Percentiles rank a stretch among this genome's conserved stretches.
phyloP scores from a whole-genome alignment of 768 basidiomycete genomes.

The Leucocoprinus sp. region DNA sequence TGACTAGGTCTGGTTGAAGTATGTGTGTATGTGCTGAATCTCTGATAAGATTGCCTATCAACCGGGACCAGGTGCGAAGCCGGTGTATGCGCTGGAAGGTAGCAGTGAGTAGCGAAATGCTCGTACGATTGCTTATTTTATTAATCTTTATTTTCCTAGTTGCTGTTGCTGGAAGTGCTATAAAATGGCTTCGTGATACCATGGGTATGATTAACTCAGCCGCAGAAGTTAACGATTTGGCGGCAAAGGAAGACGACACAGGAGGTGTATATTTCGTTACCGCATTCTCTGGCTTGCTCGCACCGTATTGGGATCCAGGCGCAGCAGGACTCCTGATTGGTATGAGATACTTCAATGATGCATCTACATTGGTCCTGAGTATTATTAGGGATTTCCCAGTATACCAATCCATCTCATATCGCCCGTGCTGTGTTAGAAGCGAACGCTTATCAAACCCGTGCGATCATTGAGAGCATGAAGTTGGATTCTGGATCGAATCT shows the following conservation, averaged over 20 bases:
- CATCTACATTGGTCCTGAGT: neutral
- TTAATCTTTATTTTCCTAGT: too few species aligned
- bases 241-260: constrained; percentile 63
- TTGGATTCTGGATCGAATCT: constrained; percentile 76
- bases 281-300: constrained; percentile 91
- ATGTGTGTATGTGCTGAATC: constrained; percentile 2
- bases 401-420: constrained; percentile 88
- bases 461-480: constrained; percentile 93
- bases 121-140: too few species aligned
- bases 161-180: constrained; percentile 89
- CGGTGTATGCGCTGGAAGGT: constrained; percentile 92
- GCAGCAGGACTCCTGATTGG: constrained; percentile 85
- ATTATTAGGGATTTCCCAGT: constrained; percentile 61
- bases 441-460: constrained; percentile 92
- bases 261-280: constrained; percentile 97
- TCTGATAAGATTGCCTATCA: constrained; percentile 74
- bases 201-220: constrained; percentile 77
- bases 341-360: constrained; percentile 17
- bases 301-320: constrained; percentile 95
- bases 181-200: constrained; percentile 95
- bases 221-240: constrained; percentile 78
- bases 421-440: constrained; percentile 94
- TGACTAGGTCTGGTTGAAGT: constrained; percentile 1
- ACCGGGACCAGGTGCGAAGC: constrained; percentile 66
- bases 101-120: constrained; percentile 79